A percentile compares a stretch with the other conserved stretches of the same genome.
Evolutionary conservation across 768 basidiomycete species (phyloP).

Genomic region (Lanmaoa pseudosensibilis): DNA sequence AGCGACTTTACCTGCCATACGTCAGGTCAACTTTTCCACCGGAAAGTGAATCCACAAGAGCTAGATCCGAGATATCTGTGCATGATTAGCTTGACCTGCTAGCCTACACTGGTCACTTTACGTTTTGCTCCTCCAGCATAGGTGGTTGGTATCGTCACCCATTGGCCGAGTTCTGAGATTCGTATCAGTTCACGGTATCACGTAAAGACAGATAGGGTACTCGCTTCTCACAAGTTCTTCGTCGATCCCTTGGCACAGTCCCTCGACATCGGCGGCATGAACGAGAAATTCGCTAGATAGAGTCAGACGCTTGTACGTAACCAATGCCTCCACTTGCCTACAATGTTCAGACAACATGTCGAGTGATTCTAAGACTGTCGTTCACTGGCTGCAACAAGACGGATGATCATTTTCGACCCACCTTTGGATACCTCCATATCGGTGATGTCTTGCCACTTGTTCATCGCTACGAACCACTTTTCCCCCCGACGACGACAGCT

Average conservation of each 20-base stretch:
- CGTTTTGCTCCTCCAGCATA: slow-evolving; percentile 97
- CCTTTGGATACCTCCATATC: slow-evolving; percentile 91
- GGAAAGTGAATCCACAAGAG: slow-evolving; percentile 77
- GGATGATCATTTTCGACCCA: slow-evolving; percentile 27
- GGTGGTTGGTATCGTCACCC: slow-evolving; percentile 89
- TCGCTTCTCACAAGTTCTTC: slow-evolving; percentile 78
- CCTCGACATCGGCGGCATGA: slow-evolving; percentile 99
- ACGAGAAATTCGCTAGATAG: slow-evolving; percentile 82
- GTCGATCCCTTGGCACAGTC: slow-evolving; percentile 95
- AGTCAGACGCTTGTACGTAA: slow-evolving; percentile 14
- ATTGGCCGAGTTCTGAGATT: slow-evolving; percentile 76
- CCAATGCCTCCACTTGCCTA: slow-evolving; percentile 49
- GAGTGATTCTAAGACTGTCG: slow-evolving; percentile 62
- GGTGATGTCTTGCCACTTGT: slow-evolving; percentile 96
- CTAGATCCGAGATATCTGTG: slow-evolving; percentile 77
- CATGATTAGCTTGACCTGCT: slow-evolving; percentile 1
- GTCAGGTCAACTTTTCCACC: slow-evolving; percentile 64
- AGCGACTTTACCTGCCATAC: slow-evolving; percentile 35
- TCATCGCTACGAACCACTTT: slow-evolving; percentile 95
- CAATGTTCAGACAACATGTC: slow-evolving; percentile 76
- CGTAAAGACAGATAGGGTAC: slow-evolving; percentile 25
- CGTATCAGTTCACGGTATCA: slow-evolving; percentile 10
- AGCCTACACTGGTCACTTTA: slow-evolving; percentile 29
- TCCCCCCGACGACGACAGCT: slow-evolving; percentile 81
- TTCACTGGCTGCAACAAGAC: background rate